Base-by-base conservation (phyloP, 352 stramenopile species). In the Globisporangium camurandrum region DNA sequence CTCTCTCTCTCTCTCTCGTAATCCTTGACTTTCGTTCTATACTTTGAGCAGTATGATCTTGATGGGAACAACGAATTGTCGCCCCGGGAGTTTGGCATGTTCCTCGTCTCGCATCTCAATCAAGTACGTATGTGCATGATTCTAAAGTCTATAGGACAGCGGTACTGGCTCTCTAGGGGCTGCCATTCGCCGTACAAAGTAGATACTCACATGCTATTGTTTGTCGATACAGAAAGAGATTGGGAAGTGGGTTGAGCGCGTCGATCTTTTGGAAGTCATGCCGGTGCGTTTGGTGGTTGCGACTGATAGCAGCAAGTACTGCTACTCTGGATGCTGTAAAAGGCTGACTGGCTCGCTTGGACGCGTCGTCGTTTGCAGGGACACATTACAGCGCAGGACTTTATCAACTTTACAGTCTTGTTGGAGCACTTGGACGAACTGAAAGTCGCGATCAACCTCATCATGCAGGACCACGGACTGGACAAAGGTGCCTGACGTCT, bases 41-140 rank as follows among this genome's bases (percentile, higher is more conserved):
- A 93, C 75, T 94, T 94, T 71, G 81, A 91, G 64, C 81, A 94
- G 64, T 94, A 90, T 73, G 84, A 93, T 54, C 58, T 91, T 9
- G 81, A 94, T 56, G 71, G 69, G 26, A 85, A 85, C 66, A 88
- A 77, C 38, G 71, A 77, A 9, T 66, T 94, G 10, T 94, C 79
- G 11, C 79, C 81, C 26, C 69, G 75, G 20, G 84, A 94, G 36
- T 94, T 94, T 50, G 84, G 69, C 47, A 90, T 93, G 79, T 94
- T 93, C 48, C 67, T 94, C 46, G 68, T 94, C 12, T 89, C 81
- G 9, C 80, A 94, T 56, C 75, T 89, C 36, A 77, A 92, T 46
- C 81, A 91, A 66, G 80, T 88, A 50, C 7, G 55, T 36, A 19
- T 27, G 26, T 42, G 20, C 9, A n/a, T 36, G 30, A 12, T 12